Evolutionary conservation across 2,329 filamentous ascomycete species (phyloP).

Genomic region (Claviceps sp.): DNA sequence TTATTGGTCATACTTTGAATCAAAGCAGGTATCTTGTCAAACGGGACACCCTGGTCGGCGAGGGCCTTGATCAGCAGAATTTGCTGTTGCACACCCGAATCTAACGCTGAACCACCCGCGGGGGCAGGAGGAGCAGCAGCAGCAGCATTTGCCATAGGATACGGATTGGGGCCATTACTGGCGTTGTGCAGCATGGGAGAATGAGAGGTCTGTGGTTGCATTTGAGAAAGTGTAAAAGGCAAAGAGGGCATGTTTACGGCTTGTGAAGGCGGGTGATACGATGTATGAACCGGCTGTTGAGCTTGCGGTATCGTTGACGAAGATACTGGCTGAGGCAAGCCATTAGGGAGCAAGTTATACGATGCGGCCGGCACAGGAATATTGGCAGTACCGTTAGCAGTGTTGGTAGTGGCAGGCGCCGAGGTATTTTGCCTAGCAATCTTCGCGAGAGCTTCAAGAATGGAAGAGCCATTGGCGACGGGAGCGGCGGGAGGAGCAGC

Average conservation of each 20-base stretch:
- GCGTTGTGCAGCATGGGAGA: constrained; percentile 14
- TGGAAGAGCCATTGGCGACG: constrained; percentile 40
- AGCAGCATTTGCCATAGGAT: constrained; percentile 19
- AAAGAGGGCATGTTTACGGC: constrained; percentile 46
- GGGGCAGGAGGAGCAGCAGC: constrained; percentile 21
- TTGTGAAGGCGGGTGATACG: constrained; percentile 33
- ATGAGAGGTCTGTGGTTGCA: constrained; percentile 22
- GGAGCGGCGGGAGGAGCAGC: too few relatives aligned
- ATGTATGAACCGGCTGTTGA: constrained; percentile 16
- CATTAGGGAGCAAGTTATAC: constrained; percentile 21
- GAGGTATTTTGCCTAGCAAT: constrained; percentile 62
- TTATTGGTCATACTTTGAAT: constrained; percentile 39
- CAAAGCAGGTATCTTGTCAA: constrained; percentile 58
- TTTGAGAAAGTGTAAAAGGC: constrained; percentile 25
- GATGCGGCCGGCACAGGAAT: constrained; percentile 30
- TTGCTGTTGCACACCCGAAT: constrained; percentile 52
- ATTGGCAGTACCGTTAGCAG: constrained; percentile 21
- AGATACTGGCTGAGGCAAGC: constrained; percentile 19
- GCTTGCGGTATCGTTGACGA: constrained; percentile 16
- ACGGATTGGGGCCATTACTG: constrained; percentile 13
- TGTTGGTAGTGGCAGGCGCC: constrained; percentile 18
- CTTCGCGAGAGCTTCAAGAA: constrained; percentile 67
- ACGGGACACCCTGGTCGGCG: constrained; percentile 58
- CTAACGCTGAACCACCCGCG: constrained; percentile 25
- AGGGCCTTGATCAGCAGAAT: constrained; percentile 63